Base-by-base conservation (phyloP, 2,329 filamentous ascomycete species). In the Zymoseptoria passerinii region DNA sequence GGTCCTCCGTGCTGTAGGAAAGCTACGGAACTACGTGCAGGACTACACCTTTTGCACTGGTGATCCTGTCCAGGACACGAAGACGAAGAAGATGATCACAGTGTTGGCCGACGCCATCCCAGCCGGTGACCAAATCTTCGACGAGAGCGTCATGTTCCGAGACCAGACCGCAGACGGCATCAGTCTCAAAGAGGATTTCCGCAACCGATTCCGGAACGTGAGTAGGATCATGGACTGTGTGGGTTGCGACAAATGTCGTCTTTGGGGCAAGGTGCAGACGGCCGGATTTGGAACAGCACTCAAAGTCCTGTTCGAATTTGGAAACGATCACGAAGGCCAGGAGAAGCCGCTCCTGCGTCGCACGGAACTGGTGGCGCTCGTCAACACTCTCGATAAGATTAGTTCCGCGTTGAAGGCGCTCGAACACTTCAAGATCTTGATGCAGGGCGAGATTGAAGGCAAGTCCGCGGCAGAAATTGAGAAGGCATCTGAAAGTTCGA, bases 191-290 rank as follows among this genome's bases (percentile, higher is more conserved):
- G 92, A 97, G 71, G 94, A 99, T 71, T 99, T 99, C 80, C 88
- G 90, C 67, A 94, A 95, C 74, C 89, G 94, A 16, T 99, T 99
- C 81, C 86, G 94, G 71, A 99, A 99, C 71, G 89, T 99, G 61
- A 95, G 89, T 72, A 86, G 94, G 48, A 81, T 97, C 64, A 99
- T 99, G 94, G 94, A 99, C 74, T 99, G 94, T 67, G 92, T 97
- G 19, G 94, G 94, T 50, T 99, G 94, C 74, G 94, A 99, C 77
- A 99, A 99, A 77, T 99, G 94, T 76, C 86, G 94, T 8, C 84
- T 99, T 2, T 99, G 94, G 94, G 94, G 94, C 53, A 99, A 99
- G 76, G 77, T 99, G 44, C 94, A 99, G 76, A 95, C 91, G 0
- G 89, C 89, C 10, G 94, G 94, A 2, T 97, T 96, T 71, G 94